Percentiles rank a stretch among this genome's conserved stretches.
phyloP scores from a whole-genome alignment of 2,329 filamentous ascomycete genomes.

The Aspergillus sp. region DNA sequence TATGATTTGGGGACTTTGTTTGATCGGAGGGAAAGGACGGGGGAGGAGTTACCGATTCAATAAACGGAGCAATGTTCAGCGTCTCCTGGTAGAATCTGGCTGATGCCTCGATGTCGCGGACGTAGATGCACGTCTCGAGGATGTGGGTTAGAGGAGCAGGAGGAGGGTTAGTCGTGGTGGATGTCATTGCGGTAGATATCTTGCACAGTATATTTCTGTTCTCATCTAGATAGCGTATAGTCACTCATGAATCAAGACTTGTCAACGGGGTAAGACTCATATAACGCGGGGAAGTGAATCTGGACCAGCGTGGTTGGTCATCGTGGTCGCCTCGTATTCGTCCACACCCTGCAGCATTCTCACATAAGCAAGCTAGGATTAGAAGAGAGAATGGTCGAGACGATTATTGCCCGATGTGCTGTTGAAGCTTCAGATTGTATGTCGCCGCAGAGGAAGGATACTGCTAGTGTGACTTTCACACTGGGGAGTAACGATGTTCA shows the following conservation, averaged over 20 bases:
- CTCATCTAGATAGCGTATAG: background rate
- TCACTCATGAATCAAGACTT: background rate
- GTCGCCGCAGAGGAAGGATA: background rate
- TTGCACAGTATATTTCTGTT: background rate
- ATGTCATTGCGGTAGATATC: background rate
- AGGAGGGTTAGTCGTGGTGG: background rate
- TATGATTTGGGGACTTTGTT: background rate
- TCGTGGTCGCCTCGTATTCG: background rate
- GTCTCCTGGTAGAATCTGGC: background rate
- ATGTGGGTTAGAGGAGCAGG: background rate
- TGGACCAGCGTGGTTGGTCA: background rate
- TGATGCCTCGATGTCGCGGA: background rate
- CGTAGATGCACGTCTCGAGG: slow-evolving; percentile 7
- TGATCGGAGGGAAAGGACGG: background rate
- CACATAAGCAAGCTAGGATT: background rate
- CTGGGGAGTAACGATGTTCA: background rate
- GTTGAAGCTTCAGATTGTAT: background rate
- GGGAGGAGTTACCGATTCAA: background rate
- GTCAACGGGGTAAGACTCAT: background rate
- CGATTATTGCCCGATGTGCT: background rate
- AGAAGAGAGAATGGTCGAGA: background rate
- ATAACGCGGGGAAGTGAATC: background rate
- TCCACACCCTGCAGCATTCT: background rate
- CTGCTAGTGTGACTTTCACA: background rate
- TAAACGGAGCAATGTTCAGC: background rate